Conservation (phyloP, 805 yeast genomes). For the Kodamaea kaohsiungensis region DNA sequence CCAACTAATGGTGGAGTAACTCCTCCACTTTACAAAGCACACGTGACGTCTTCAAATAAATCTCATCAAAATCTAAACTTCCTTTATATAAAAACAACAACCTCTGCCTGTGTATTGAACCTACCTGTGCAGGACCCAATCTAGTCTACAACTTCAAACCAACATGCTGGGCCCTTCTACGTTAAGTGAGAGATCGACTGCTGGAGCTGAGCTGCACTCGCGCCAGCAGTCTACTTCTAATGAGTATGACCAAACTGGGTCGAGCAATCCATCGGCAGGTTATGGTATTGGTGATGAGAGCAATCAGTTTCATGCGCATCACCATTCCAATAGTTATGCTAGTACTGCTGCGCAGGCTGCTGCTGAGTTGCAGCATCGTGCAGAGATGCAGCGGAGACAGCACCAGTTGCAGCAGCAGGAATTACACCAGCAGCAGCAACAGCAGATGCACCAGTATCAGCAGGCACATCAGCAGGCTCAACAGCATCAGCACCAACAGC, state of each 20-base stretch:
- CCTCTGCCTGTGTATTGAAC: conserved; percentile 1
- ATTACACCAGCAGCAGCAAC: conserved; percentile 18
- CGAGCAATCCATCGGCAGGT: neutral
- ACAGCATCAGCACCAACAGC: conserved; percentile 19
- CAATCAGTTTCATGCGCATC: conserved; percentile 14
- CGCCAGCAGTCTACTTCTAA: conserved; percentile 5
- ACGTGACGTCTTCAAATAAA: neutral
- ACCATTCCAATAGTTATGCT: conserved; percentile 15
- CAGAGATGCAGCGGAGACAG: conserved; percentile 20
- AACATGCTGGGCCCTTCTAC: conserved; percentile 33
- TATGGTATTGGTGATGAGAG: conserved; percentile 9
- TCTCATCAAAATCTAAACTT: neutral
- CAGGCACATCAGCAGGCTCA: conserved; percentile 14
- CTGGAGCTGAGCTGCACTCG: neutral
- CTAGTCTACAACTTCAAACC: conserved; percentile 4
- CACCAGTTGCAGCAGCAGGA: conserved; percentile 19
- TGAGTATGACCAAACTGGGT: neutral
- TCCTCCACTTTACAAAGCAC: too few relatives aligned
- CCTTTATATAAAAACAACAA: conserved; percentile 3
- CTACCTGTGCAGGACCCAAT: conserved; percentile 28
- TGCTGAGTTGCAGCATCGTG: conserved; percentile 22
- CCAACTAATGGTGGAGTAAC: too few relatives aligned
- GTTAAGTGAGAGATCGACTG: conserved; percentile 28
- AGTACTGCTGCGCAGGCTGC: conserved; percentile 14
- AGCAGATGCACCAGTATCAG: conserved; percentile 13